Evolutionary conservation across 805 yeast genomes (phyloP).

Genomic region (Debaryomyces hansenii): DNA sequence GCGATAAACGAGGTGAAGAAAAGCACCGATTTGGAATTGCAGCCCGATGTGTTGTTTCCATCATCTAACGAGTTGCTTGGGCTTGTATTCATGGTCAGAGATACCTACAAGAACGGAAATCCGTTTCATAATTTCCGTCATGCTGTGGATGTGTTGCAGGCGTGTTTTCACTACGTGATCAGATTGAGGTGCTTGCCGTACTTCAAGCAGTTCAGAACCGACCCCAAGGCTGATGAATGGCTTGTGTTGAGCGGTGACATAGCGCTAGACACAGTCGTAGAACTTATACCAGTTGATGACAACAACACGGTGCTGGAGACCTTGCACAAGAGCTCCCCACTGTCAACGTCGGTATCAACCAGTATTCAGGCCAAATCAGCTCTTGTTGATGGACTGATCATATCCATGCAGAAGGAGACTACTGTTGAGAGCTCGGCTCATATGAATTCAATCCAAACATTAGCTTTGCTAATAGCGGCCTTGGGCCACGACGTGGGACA

Average conservation of each 20-base stretch:
- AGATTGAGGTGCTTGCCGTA: conserved; percentile 40
- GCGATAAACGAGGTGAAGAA: conserved; percentile 31
- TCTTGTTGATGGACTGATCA: too few species aligned
- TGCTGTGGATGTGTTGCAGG: conserved; percentile 94
- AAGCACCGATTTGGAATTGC: background rate
- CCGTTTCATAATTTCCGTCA: conserved; percentile 95
- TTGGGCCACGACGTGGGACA: conserved; percentile 96
- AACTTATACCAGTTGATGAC: conserved; percentile 1
- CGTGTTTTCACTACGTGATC: conserved; percentile 66
- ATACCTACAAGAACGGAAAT: conserved; percentile 79
- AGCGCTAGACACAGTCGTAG: background rate
- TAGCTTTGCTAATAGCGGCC: conserved; percentile 74
- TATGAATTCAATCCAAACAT: conserved; percentile 44
- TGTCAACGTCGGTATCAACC: background rate
- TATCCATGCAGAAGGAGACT: background rate
- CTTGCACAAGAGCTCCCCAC: background rate
- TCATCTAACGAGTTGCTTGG: conserved; percentile 49
- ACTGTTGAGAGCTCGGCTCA: conserved; percentile 15
- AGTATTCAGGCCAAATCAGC: background rate
- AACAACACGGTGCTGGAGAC: background rate
- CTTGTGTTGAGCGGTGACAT: conserved; percentile 8
- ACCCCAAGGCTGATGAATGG: conserved; percentile 32
- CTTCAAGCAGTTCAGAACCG: conserved; percentile 34
- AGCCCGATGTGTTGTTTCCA: conserved; percentile 16
- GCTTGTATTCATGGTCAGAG: conserved; percentile 67